Evolutionary conservation across 768 basidiomycete genomes (phyloP).

Genomic region (Brasilioporus rufonigricans): DNA sequence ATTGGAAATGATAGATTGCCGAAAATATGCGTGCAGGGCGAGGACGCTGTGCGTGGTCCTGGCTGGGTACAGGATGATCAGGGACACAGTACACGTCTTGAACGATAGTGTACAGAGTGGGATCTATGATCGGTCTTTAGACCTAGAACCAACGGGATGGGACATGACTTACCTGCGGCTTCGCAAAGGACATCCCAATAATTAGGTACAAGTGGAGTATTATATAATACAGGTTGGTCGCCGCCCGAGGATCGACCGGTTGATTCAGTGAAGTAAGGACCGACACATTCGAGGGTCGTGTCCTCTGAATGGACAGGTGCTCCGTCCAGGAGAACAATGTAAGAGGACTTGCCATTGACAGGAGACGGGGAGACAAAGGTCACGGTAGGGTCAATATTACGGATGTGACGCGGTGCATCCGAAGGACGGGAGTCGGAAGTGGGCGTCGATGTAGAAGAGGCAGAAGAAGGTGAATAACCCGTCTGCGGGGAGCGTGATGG

Average conservation of each 20-base stretch:
- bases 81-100: conserved; percentile 52
- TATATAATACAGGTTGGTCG: conserved; percentile 47
- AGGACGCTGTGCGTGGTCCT: conserved; percentile 19
- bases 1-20: conserved; percentile 57
- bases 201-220: conserved; percentile 56
- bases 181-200: conserved; percentile 63
- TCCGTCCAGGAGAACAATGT: conserved; percentile 51
- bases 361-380: conserved; percentile 53
- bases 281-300: conserved; percentile 34
- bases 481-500: conserved; percentile 9
- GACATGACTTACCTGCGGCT: conserved; percentile 45
- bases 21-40: conserved; percentile 45
- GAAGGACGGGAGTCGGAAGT: not conserved
- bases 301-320: conserved; percentile 52
- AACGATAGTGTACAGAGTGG: conserved; percentile 61
- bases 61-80: conserved; percentile 24
- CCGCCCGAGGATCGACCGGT: conserved; percentile 25
- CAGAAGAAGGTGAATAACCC: not conserved
- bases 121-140: conserved; percentile 44
- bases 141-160: not conserved
- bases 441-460: conserved; percentile 2
- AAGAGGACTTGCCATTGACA: conserved; percentile 52
- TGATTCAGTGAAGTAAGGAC: conserved; percentile 32
- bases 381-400: conserved; percentile 63
- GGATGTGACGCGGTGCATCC: conserved; percentile 49